Evolutionary conservation across 2,329 filamentous ascomycete genomes (phyloP).

Genomic region (Xylaria sp.): DNA sequence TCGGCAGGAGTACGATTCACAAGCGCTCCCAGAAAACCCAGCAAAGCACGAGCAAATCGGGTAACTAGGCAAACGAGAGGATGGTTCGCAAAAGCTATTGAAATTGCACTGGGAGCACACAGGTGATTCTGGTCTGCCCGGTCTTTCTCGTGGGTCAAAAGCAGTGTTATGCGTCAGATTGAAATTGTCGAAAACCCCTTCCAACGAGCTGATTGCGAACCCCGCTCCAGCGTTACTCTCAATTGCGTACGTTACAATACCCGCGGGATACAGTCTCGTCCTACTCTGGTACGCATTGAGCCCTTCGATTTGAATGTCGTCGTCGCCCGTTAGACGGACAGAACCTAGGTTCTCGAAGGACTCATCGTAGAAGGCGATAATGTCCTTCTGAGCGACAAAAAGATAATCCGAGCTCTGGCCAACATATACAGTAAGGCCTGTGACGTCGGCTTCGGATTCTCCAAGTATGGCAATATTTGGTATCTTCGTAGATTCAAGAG

Average conservation of each 20-base stretch:
- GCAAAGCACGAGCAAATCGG: slow-evolving; percentile 56
- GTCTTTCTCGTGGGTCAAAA: slow-evolving; percentile 52
- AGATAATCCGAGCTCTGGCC: slow-evolving; percentile 53
- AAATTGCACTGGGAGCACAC: slow-evolving; percentile 52
- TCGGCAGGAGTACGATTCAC: slow-evolving; percentile 53
- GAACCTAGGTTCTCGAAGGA: slow-evolving; percentile 53
- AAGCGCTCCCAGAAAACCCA: slow-evolving; percentile 54
- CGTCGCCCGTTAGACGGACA: slow-evolving; percentile 51
- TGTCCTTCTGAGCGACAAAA: slow-evolving; percentile 54
- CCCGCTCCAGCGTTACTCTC: slow-evolving; percentile 54
- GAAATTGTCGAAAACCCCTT: slow-evolving; percentile 49
- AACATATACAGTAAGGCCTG: slow-evolving; percentile 56
- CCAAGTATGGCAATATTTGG: slow-evolving; percentile 54
- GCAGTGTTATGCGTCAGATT: slow-evolving; percentile 52
- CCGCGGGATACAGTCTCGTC: slow-evolving; percentile 52
- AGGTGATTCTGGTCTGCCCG: slow-evolving; percentile 43
- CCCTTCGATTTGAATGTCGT: slow-evolving; percentile 57
- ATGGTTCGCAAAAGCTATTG: slow-evolving; percentile 53
- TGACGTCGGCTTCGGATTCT: slow-evolving; percentile 53
- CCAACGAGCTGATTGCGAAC: slow-evolving; percentile 56
- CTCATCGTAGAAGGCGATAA: slow-evolving; percentile 54
- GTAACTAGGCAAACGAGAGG: slow-evolving; percentile 4
- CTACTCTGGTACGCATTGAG: slow-evolving; percentile 55
- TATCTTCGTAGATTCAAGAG: slow-evolving; percentile 53
- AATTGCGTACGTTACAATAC: slow-evolving; percentile 55